Evolutionary conservation across 2,329 filamentous ascomycete genomes (phyloP).

Genomic region (Aphanocladium album): DNA sequence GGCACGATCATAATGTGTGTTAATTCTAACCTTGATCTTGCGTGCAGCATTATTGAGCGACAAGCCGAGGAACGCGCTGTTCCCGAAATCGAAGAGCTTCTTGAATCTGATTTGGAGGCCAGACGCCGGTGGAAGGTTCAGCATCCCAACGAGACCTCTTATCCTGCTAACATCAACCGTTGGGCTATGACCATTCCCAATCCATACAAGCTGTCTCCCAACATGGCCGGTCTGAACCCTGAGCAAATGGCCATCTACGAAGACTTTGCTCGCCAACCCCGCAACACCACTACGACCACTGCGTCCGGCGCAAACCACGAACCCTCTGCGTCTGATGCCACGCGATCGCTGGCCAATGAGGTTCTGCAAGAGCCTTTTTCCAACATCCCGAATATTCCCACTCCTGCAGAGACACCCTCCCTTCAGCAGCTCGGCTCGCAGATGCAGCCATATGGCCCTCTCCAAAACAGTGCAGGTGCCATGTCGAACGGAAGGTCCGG

Average conservation of each 20-base stretch:
- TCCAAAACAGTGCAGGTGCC: slow-evolving; percentile 34
- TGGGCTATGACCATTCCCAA: slow-evolving; percentile 94
- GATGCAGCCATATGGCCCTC: slow-evolving; percentile 50
- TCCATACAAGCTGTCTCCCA: slow-evolving; percentile 80
- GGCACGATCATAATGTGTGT: slow-evolving; percentile 98
- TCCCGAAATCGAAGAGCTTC: slow-evolving; percentile 90
- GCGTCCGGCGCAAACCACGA: slow-evolving; percentile 40
- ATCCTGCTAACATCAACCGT: slow-evolving; percentile 74
- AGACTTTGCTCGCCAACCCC: slow-evolving; percentile 84
- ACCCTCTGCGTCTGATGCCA: slow-evolving; percentile 55
- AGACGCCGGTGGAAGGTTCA: slow-evolving; percentile 71
- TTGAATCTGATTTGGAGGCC: slow-evolving; percentile 72
- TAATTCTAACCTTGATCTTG: slow-evolving; percentile 91
- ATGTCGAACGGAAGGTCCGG: slow-evolving; percentile 48
- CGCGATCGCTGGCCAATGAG: slow-evolving; percentile 58
- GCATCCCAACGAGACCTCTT: slow-evolving; percentile 77
- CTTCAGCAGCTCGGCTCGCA: slow-evolving; percentile 50
- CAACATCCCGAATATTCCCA: slow-evolving; percentile 52
- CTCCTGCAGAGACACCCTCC: slow-evolving; percentile 54
- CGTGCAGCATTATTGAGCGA: slow-evolving; percentile 90
- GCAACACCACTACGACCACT: slow-evolving; percentile 52
- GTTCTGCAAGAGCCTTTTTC: slow-evolving; percentile 59
- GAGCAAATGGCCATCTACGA: slow-evolving; percentile 96
- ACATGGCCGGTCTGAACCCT: slow-evolving; percentile 66
- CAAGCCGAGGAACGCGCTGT: slow-evolving; percentile 90